A percentile compares a stretch with the other conserved stretches of the same genome.
Evolutionary conservation across 345 rosid species (phyloP).

Genomic region (Acer campestre): DNA sequence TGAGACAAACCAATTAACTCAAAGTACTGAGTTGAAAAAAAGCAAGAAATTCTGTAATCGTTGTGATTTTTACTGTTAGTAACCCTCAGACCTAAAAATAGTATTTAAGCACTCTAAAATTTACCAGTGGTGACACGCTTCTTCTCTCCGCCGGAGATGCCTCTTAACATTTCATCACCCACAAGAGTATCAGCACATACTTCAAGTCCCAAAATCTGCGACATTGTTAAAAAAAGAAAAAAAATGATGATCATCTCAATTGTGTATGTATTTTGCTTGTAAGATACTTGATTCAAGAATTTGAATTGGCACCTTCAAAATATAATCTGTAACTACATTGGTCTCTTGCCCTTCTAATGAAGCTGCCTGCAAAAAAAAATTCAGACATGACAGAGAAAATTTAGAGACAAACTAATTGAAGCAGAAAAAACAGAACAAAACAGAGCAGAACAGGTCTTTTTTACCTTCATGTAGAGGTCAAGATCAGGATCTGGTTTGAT

Average conservation of each 20-base stretch:
- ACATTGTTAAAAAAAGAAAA: neutral
- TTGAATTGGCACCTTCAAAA: conserved; percentile 55
- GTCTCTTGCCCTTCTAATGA: conserved; percentile 65
- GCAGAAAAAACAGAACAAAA: neutral
- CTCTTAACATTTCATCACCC: conserved; percentile 62
- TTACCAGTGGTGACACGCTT: conserved; percentile 59
- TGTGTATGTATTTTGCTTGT: neutral
- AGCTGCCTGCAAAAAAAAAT: conserved; percentile 50
- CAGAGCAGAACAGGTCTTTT: neutral
- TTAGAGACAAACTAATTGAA: neutral
- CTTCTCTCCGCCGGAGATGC: conserved; percentile 65
- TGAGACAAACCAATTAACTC: neutral
- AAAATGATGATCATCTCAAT: neutral
- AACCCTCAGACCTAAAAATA: too few relatives aligned
- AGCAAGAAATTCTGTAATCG: too few relatives aligned
- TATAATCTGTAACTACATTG: conserved; percentile 74
- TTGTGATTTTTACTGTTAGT: too few relatives aligned
- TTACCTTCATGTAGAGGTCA: conserved; percentile 83
- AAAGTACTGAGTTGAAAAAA: too few relatives aligned
- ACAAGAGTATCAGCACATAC: conserved; percentile 60
- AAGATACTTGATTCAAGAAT: neutral
- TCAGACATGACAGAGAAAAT: neutral
- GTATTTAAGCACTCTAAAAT: too few relatives aligned
- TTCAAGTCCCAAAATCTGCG: conserved; percentile 63
- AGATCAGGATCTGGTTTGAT: conserved; percentile 91